Conservation (phyloP, 768 basidiomycete genomes). For the Obba rivulosa region DNA sequence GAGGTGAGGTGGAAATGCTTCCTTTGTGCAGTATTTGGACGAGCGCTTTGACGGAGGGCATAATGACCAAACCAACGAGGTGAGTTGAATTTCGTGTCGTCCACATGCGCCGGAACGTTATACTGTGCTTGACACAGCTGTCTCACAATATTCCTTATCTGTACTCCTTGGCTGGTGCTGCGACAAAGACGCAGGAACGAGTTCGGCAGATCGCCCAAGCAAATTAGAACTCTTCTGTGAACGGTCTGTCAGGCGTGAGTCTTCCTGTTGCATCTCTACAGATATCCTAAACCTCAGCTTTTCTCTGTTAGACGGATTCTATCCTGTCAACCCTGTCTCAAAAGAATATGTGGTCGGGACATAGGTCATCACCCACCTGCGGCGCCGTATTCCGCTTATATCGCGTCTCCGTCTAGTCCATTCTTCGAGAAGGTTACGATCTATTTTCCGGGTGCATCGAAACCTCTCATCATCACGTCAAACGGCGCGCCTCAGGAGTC, state of each 20-base stretch:
- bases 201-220: constrained; percentile 57
- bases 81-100: constrained; percentile 22
- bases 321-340: constrained; percentile 78
- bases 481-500: constrained; percentile 51
- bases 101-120: too few relatives aligned
- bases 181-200: constrained; percentile 64
- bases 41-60: constrained; percentile 56
- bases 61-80: constrained; percentile 82
- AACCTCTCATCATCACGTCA: constrained; percentile 47
- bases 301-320: too few relatives aligned
- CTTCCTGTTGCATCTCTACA: too few relatives aligned
- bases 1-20: constrained; percentile 57
- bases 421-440: constrained; percentile 53
- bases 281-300: too few relatives aligned
- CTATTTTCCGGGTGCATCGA: constrained; percentile 38
- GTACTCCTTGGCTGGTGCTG: constrained; percentile 67
- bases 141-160: constrained; percentile 86
- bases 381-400: not conserved
- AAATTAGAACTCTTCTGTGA: constrained; percentile 64
- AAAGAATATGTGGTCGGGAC: constrained; percentile 73
- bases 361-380: too few relatives aligned
- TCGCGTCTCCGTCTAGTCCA: constrained; percentile 25
- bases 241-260: constrained; percentile 68
- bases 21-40: constrained; percentile 64
- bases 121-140: constrained; percentile 37